Evolutionary conservation across 176 grass and related monocot species (phyloP).

Genomic region (Alloteropsis semialata): DNA sequence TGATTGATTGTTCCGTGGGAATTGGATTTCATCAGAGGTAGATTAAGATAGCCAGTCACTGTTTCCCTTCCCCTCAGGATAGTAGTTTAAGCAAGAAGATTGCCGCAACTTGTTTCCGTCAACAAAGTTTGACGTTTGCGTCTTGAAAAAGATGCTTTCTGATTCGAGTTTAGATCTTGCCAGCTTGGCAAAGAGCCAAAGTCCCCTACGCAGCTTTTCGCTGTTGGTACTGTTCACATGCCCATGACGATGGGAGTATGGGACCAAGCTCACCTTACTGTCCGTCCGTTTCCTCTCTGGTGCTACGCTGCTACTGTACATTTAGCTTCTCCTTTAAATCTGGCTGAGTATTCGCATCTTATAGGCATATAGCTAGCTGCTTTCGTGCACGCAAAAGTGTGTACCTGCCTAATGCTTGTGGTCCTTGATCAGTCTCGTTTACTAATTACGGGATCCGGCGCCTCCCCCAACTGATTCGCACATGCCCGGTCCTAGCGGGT

Average conservation of each 20-base stretch:
- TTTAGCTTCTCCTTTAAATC: background rate
- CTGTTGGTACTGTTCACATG: background rate
- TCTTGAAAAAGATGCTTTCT: background rate
- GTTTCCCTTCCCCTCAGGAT: background rate
- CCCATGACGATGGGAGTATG: background rate
- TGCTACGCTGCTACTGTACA: background rate
- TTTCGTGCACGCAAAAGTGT: conserved; percentile 6
- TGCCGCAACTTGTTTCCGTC: background rate
- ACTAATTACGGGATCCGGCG: background rate
- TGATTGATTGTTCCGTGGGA: background rate
- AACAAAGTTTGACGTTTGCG: background rate
- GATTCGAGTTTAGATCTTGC: background rate
- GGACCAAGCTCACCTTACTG: background rate
- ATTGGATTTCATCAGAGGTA: background rate
- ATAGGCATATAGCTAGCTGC: background rate
- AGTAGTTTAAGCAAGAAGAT: background rate
- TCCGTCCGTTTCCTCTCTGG: background rate
- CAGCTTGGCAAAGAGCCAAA: background rate
- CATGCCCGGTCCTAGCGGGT: too few relatives aligned
- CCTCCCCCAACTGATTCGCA: too few relatives aligned
- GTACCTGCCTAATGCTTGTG: background rate
- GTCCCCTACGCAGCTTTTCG: background rate
- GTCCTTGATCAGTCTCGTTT: background rate
- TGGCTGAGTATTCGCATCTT: background rate
- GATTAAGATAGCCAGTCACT: background rate